Evolutionary conservation across 1,284 basidiomycete genomes (phyloP).

Genomic region (Stereum hirsutum): DNA sequence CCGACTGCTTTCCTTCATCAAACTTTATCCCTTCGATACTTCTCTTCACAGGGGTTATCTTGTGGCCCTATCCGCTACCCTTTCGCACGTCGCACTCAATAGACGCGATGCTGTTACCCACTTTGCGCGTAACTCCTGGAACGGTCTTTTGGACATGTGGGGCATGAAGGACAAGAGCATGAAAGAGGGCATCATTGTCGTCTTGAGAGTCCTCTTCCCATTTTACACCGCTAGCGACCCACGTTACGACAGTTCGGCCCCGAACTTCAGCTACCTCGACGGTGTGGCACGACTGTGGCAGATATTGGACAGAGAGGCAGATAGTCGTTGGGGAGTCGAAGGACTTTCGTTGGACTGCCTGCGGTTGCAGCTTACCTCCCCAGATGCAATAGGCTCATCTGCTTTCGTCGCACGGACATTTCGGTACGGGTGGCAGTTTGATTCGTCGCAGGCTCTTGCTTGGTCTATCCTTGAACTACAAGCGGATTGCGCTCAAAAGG

Average conservation of each 20-base stretch:
- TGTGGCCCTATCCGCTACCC: conserved; percentile 53
- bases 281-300: conserved; percentile 45
- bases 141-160: conserved; percentile 64
- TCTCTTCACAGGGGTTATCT: conserved; percentile 72
- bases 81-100: conserved; percentile 72
- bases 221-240: conserved; percentile 38
- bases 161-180: conserved; percentile 59
- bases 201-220: conserved; percentile 65
- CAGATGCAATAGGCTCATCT: conserved; percentile 12
- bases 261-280: conserved; percentile 20
- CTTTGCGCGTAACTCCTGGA: conserved; percentile 58
- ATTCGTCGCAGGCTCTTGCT: conserved; percentile 56
- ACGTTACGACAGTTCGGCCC: conserved; percentile 5
- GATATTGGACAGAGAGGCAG: conserved; percentile 51
- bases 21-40: conserved; percentile 55
- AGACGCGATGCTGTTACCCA: conserved; percentile 42
- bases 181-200: conserved; percentile 61
- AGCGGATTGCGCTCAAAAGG: conserved; percentile 70
- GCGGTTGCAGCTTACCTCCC: conserved; percentile 35
- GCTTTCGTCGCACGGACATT: conserved; percentile 60
- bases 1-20: conserved; percentile 62
- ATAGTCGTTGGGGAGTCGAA: conserved; percentile 53
- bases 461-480: conserved; percentile 84
- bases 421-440: conserved; percentile 65
- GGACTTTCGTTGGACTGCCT: conserved; percentile 58